A percentile compares a stretch with the other conserved stretches of the same genome.
Evolutionary conservation across 495 filamentous ascomycete species (phyloP).

Genomic region (Friedmanniomyces simplex): DNA sequence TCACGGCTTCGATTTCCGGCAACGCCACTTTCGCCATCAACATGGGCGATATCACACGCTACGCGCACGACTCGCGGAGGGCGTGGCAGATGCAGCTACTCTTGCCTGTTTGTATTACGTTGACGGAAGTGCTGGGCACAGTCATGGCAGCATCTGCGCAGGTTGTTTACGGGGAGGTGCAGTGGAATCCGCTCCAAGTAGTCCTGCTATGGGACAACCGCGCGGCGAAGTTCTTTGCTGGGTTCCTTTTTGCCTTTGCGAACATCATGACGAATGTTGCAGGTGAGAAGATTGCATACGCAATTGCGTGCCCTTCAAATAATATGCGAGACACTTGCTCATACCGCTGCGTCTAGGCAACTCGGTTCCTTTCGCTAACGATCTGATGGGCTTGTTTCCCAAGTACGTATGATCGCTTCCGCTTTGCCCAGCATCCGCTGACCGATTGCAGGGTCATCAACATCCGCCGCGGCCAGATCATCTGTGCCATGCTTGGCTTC

Average conservation of each 20-base stretch:
- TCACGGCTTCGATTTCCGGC: conserved; percentile 29
- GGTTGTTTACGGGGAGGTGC: conserved; percentile 37
- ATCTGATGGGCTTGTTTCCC: conserved; percentile 49
- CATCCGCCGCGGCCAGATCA: conserved; percentile 51
- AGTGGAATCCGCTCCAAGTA: conserved; percentile 49
- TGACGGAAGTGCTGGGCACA: conserved; percentile 15
- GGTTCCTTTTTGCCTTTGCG: conserved; percentile 35
- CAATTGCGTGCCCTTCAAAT: no score
- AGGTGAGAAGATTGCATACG: conserved; percentile 24
- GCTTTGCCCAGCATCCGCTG: background rate
- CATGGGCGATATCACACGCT: conserved; percentile 16
- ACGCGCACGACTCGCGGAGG: conserved; percentile 4
- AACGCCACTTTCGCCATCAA: conserved; percentile 25
- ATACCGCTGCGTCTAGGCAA: no score
- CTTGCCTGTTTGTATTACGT: conserved; percentile 9
- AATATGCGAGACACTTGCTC: no score
- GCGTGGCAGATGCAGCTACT: conserved; percentile 11
- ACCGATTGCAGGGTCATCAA: conserved; percentile 25
- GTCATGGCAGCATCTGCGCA: conserved; percentile 16
- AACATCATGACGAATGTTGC: conserved; percentile 51
- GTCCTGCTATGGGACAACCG: conserved; percentile 15
- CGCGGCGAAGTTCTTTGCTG: conserved; percentile 28
- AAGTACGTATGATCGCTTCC: conserved; percentile 31
- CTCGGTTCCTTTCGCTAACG: conserved; percentile 50
- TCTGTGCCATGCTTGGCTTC: conserved; percentile 49